These are phyloP conservation scores for Mallotus repandus DNA, from an alignment of 441 rosid genomes.

Conservation along the genomic window DNA sequence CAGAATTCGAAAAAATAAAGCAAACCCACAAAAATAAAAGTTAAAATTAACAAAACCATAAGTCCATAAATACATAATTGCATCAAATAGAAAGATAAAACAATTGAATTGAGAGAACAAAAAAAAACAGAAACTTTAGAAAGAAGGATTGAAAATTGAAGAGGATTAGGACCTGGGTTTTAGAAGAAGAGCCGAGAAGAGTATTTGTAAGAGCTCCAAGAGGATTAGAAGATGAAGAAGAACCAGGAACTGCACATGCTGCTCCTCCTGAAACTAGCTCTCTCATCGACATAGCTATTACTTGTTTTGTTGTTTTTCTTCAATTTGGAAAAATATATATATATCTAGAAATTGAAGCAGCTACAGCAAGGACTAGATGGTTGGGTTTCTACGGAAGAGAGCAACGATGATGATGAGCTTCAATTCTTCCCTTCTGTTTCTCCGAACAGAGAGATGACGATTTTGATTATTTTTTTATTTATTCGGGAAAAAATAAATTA, in stretches of 20 bases:
- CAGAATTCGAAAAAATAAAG: not conserved
- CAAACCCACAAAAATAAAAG: not conserved
- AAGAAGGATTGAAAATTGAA: not conserved
- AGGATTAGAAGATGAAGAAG: constrained; percentile 87
- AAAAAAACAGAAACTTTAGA: not conserved
- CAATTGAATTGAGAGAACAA: not conserved
- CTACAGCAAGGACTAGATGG: not conserved
- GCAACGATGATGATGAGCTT: not conserved
- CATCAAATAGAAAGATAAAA: not conserved
- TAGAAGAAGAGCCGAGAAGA: constrained; percentile 84
- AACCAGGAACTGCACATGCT: constrained; percentile 88
- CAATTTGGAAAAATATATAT: too few relatives aligned
- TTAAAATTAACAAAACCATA: not conserved
- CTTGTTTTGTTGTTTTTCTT: too few relatives aligned
- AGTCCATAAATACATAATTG: not conserved
- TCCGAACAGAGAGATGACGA: too few relatives aligned
- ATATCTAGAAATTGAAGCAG: not conserved
- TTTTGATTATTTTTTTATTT: too few relatives aligned
- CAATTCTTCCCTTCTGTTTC: not conserved
- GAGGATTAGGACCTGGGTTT: constrained; percentile 55
- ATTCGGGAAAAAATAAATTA: not conserved
- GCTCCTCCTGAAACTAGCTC: constrained; percentile 91
- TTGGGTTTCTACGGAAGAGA: not conserved
- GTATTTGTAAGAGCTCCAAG: constrained; percentile 90
- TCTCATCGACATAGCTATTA: constrained; percentile 74